Evolutionary conservation across 1,139 yeast species (phyloP), one percentile per base, ranked within the genome.

Genomic region (Blastobotrys arbuscula): DNA sequence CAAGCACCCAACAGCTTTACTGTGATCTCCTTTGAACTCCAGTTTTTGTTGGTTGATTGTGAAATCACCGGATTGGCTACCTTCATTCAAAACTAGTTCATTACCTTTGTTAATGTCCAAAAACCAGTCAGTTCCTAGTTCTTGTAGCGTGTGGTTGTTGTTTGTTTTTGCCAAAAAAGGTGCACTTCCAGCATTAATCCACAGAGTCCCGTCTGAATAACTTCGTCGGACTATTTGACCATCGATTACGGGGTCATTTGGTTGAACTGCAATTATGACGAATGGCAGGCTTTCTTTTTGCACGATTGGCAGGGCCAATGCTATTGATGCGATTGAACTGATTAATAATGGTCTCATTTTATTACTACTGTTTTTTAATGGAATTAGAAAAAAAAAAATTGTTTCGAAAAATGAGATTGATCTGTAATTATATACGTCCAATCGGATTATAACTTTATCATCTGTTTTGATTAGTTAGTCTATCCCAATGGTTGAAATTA

Each of bases 271-370:
- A 1, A 43, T 30, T 16, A 47, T 15, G 3, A 34, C 40, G 18
- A 47, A 47, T n/a, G 50, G 47, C 2, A 39, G 15, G 23, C 47
- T 42, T 38, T 39, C 47, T 28, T 39, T 18, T 9, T 16, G 28
- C 6, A 36, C 28, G 13, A 36, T 23, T 16, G 41, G 47, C 20
- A 37, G 16, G 2, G 47, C 39, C 19, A 39, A 18, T 19, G 43
- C 39, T 9, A 18, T 20, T 5, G 39, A 20, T 34, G 42, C 47
- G 12, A 36, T 19, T 5, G 24, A 19, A 10, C 10, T 26, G 3
- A 33, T 13, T 4, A 18, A 13, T 18, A 19, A 7, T 38, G 23
- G 31, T 20, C 34, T 18, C 28, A 24, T 41, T 18, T 31, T 24
- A 10, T 18, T 24, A 7, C 12, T 9, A 6, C 18, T 6, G 9